Conservation (phyloP, 176 grass and related monocot genomes). For the Oryza coarctata region DNA sequence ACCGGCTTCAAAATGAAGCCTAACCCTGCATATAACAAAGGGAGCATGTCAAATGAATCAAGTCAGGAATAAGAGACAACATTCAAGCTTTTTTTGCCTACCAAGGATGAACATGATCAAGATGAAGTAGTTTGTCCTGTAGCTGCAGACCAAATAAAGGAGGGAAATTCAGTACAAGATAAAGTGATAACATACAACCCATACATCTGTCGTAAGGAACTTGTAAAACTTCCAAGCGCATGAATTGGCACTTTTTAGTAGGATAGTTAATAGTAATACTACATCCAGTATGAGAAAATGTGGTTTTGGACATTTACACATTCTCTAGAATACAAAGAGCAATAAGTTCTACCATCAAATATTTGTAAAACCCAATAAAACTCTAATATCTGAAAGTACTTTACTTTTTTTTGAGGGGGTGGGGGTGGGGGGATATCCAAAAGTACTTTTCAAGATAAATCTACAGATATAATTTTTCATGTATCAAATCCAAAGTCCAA, state of each 20-base stretch:
- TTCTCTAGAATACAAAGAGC: background rate
- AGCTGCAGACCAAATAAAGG: slow-evolving; percentile 51
- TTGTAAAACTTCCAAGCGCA: background rate
- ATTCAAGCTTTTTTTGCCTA: slow-evolving; percentile 43
- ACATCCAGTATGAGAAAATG: background rate
- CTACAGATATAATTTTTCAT: background rate
- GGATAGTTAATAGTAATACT: background rate
- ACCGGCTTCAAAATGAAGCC: slow-evolving; percentile 85
- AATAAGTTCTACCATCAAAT: background rate
- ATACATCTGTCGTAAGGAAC: background rate
- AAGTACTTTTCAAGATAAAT: background rate
- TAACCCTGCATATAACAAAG: slow-evolving; percentile 52
- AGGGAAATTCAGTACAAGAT: slow-evolving; percentile 24
- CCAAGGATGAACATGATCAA: slow-evolving; percentile 77
- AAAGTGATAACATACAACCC: background rate
- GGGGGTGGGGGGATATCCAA: no score
- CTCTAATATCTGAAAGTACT: no score
- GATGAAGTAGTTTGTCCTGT: slow-evolving; percentile 87
- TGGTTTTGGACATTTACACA: background rate
- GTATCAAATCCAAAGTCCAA: background rate
- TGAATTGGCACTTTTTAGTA: background rate
- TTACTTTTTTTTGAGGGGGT: no score
- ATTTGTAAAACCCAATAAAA: background rate
- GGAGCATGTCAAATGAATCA: slow-evolving; percentile 25
- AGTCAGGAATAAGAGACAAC: slow-evolving; percentile 18